Evolutionary conservation across 176 grass and related monocot genomes (phyloP), one percentile per base, ranked within the genome.

Genomic region (Guadua angustifolia): DNA sequence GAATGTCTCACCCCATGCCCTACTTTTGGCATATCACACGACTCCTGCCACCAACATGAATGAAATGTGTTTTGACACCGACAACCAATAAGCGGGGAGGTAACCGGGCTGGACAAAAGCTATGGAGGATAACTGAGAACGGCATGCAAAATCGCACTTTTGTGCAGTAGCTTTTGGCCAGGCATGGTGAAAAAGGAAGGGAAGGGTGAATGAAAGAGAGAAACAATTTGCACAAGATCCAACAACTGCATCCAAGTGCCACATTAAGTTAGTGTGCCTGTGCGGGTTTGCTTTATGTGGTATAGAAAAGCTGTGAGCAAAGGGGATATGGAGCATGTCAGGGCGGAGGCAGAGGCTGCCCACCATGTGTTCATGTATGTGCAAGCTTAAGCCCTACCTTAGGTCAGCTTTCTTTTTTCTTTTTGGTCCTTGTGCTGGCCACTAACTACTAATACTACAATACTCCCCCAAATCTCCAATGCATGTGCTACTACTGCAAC

Each of bases 261-360:
- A 76, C 73, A 66, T 77, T 50, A 50, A 75, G 73, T 45, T 18
- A 5, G 57, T 7, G 75, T 83, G 79, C 39, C 39, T 40, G 39
- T 9, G 40, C 46, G 84, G 59, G 71, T 74, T 87, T 69, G 69
- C 89, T 90, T 90, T 90, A 79, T 87, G 84, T 60, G 84, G 68
- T 80, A 67, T 80, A 67, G 50, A 84, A 90, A 87, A 90, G 75
- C 84, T 87, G 35, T 75, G 73, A 83, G 58, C 73, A 83, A 83
- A 88, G 86, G 61, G 36, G 84, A 84, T 78, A 90, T 80, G 84
- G 80, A 90, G 89, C 89, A 87, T 87, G 80, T 84, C 84, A 84
- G 75, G 60, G 50, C 73, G 77, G 51, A 77, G 42, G 63, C 42
- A 61, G 71, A 77, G 42, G 60, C 71, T 52, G 63, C 86, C 79